Conservation (phyloP, 139 green algal species). For the Desmodesmus armatus region DNA sequence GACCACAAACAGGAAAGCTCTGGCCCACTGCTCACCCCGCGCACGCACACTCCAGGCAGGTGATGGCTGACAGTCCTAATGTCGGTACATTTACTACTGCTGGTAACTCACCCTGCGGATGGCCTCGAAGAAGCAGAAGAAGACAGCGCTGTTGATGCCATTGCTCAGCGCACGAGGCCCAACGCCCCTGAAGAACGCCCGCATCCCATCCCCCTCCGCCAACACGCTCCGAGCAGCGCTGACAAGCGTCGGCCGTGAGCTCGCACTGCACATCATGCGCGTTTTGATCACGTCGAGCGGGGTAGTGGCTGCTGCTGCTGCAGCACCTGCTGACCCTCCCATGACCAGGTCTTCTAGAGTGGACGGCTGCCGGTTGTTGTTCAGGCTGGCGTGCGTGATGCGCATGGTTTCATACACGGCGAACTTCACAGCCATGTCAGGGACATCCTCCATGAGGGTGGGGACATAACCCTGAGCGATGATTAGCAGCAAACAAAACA, state of each 20-base stretch:
- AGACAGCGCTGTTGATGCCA: conserved; percentile 92
- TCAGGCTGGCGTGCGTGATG: conserved; percentile 56
- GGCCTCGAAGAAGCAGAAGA: conserved; percentile 94
- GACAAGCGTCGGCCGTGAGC: conserved; percentile 70
- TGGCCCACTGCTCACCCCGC: too few species aligned
- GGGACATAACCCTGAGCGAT: conserved; percentile 82
- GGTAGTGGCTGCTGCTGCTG: conserved; percentile 90
- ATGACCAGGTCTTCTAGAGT: conserved; percentile 85
- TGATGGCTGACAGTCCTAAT: too few species aligned
- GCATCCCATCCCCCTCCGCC: conserved; percentile 54
- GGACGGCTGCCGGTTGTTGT: conserved; percentile 31
- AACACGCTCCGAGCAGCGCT: conserved; percentile 57
- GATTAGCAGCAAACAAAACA: too few species aligned
- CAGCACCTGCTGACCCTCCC: conserved; percentile 78
- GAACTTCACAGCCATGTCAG: conserved; percentile 95
- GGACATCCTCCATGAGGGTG: conserved; percentile 92
- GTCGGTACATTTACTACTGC: too few species aligned
- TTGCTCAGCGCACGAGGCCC: conserved; percentile 83
- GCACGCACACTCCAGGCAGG: too few species aligned
- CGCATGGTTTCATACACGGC: conserved; percentile 89
- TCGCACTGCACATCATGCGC: conserved; percentile 90
- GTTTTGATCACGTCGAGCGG: conserved; percentile 97
- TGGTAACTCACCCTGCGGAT: conserved; percentile 60
- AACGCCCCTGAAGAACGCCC: conserved; percentile 79
- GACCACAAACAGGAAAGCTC: too few species aligned